Percentiles rank a stretch among this genome's conserved stretches.
phyloP scores from a whole-genome alignment of 768 basidiomycete genomes.

The Leccinum variicolor region DNA sequence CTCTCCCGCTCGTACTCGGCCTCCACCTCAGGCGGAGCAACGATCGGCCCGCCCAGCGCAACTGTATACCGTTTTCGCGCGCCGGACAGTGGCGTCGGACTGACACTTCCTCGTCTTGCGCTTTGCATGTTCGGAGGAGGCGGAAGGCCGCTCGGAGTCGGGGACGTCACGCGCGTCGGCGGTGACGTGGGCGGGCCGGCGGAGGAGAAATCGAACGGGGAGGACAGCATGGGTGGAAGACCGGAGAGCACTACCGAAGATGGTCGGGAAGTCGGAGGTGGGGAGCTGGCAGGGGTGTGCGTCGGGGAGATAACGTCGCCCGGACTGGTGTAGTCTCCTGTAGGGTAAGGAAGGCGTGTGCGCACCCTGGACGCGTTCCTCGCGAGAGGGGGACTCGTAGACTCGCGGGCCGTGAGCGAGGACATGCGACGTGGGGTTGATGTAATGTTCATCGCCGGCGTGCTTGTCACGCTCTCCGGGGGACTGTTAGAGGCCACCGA shows the following conservation, averaged over 20 bases:
- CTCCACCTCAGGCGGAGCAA: conserved; percentile 32
- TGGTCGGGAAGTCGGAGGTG: conserved; percentile 39
- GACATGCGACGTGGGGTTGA: conserved; percentile 31
- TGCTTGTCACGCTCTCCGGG: conserved; percentile 9
- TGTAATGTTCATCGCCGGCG: conserved; percentile 9
- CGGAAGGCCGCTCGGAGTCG: conserved; percentile 35
- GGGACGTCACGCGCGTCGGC: conserved; percentile 21
- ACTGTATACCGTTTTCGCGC: conserved; percentile 79
- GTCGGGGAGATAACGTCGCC: conserved; percentile 39
- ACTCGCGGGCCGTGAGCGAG: conserved; percentile 50
- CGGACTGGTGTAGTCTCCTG: conserved; percentile 77
- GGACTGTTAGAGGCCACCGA: conserved; percentile 15
- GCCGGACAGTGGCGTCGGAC: conserved; percentile 58
- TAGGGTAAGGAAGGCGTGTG: conserved; percentile 72
- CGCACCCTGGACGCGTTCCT: conserved; percentile 25
- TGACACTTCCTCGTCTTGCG: conserved; percentile 52
- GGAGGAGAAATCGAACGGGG: conserved; percentile 20
- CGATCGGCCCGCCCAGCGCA: conserved; percentile 73
- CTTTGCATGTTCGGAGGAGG: conserved; percentile 38
- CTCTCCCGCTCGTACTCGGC: conserved; percentile 30
- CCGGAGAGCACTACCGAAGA: conserved; percentile 46
- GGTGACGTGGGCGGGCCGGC: conserved; percentile 17
- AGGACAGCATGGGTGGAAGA: conserved; percentile 31
- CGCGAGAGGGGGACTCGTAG: conserved; percentile 61
- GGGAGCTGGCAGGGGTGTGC: conserved; percentile 44